Evolutionary conservation across 116 monocot species (phyloP).

Genomic region (Dioscorea cayenensis): DNA sequence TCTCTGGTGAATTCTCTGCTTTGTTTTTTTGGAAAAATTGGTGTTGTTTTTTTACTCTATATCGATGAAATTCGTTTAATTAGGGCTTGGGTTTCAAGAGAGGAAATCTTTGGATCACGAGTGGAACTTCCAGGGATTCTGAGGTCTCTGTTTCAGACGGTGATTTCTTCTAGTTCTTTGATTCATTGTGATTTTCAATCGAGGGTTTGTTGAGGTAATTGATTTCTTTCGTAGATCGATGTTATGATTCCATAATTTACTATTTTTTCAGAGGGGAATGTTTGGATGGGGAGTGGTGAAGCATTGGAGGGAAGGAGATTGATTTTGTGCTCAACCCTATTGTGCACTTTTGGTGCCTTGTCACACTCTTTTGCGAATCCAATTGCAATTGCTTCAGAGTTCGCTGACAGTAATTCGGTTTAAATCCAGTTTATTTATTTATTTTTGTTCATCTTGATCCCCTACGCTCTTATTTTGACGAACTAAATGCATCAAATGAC

Average conservation of each 20-base stretch:
- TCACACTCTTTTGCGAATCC: slow-evolving; percentile 15
- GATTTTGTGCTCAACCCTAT: slow-evolving; percentile 35
- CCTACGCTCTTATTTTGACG: not conserved
- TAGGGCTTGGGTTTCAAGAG: not conserved
- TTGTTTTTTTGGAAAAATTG: too few species aligned
- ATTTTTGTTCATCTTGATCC: not conserved
- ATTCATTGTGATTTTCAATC: too few species aligned
- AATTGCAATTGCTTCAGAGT: slow-evolving; percentile 48
- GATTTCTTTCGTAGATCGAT: not conserved
- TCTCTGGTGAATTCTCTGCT: not conserved
- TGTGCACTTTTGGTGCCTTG: slow-evolving; percentile 23
- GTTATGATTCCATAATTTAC: not conserved
- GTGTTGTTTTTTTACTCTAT: too few species aligned
- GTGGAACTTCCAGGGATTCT: not conserved
- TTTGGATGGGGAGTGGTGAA: slow-evolving; percentile 10
- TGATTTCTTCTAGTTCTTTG: not conserved
- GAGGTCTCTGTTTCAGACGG: not conserved
- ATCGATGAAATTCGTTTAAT: not conserved
- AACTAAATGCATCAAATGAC: not conserved
- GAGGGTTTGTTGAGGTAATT: too few species aligned
- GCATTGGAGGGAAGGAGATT: slow-evolving; percentile 52
- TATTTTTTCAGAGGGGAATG: not conserved
- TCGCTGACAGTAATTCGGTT: slow-evolving; percentile 59
- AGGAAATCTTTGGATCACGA: not conserved
- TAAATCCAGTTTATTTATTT: not conserved